phyloP scores from a whole-genome alignment of 129 eudicot genomes.

The Oenanthe sinensis region DNA sequence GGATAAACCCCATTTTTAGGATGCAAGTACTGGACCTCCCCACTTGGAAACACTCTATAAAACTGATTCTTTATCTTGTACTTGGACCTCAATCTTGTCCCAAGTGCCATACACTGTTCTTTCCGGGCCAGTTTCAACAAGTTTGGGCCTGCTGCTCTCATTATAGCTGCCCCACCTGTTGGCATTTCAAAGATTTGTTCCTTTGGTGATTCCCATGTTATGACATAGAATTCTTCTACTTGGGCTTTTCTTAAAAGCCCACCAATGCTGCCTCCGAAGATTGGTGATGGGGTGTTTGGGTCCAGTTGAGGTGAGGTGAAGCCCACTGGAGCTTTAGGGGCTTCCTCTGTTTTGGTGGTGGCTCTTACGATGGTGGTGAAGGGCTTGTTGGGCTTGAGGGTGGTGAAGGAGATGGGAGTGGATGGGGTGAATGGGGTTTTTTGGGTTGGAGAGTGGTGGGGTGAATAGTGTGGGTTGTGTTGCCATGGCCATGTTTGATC shows the following conservation, averaged over 20 bases:
- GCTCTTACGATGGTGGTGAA: constrained; percentile 38
- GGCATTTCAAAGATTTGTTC: constrained; percentile 96
- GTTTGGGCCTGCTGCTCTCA: constrained; percentile 91
- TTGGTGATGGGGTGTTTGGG: constrained; percentile 70
- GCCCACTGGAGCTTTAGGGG: constrained; percentile 41
- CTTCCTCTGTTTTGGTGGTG: constrained; percentile 26
- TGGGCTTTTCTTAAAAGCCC: constrained; percentile 79
- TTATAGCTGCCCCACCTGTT: constrained; percentile 90
- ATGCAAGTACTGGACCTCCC: constrained; percentile 95
- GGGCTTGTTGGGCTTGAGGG: constrained; percentile 30
- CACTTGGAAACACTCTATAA: constrained; percentile 88
- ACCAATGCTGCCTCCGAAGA: constrained; percentile 86
- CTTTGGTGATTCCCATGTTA: constrained; percentile 90
- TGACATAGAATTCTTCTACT: constrained; percentile 85
- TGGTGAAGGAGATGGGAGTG: neutral
- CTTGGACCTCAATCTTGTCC: constrained; percentile 78
- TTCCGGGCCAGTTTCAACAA: constrained; percentile 75
- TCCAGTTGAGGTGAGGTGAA: constrained; percentile 94
- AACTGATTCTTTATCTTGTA: constrained; percentile 90
- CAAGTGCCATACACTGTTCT: constrained; percentile 91
- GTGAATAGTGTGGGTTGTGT: neutral
- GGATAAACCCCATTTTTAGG: constrained; percentile 97
- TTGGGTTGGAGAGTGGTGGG: constrained; percentile 44
- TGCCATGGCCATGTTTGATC: neutral
- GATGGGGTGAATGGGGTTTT: neutral